Evolutionary conservation across 441 rosid genomes (phyloP).

Genomic region (Syzygium malaccense): DNA sequence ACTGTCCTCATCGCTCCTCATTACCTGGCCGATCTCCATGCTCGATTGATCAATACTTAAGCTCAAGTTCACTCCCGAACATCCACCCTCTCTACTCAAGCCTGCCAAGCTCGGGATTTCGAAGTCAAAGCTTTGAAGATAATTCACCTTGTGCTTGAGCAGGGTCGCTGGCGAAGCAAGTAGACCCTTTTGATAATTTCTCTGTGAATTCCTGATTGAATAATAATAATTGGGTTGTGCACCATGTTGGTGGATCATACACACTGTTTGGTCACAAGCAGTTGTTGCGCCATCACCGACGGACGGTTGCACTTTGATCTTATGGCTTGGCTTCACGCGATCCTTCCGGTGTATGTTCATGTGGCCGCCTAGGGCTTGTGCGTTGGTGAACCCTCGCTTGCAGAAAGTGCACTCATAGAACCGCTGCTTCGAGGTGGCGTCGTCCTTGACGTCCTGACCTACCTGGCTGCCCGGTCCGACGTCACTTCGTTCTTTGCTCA

Average conservation of each 20-base stretch:
- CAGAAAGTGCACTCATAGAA: slow-evolving; percentile 62
- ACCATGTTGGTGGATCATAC: neutral
- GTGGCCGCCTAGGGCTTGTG: slow-evolving; percentile 87
- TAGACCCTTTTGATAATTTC: slow-evolving; percentile 2
- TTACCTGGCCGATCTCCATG: slow-evolving; percentile 11
- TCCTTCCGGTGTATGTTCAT: slow-evolving; percentile 68
- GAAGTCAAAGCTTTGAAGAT: neutral
- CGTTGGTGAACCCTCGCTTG: slow-evolving; percentile 78
- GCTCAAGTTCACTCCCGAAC: slow-evolving; percentile 49
- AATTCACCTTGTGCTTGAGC: slow-evolving; percentile 1
- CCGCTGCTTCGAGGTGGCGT: slow-evolving; percentile 15
- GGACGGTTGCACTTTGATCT: neutral
- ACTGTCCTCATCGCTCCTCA: slow-evolving; percentile 17
- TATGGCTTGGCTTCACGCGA: slow-evolving; percentile 27
- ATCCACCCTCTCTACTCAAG: slow-evolving; percentile 17
- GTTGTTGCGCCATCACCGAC: neutral
- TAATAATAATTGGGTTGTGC: neutral
- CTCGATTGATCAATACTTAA: slow-evolving; percentile 31
- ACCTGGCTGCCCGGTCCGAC: neutral
- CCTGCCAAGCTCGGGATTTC: neutral
- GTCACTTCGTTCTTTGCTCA: slow-evolving; percentile 14
- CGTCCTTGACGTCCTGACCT: slow-evolving; percentile 16
- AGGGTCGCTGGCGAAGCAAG: slow-evolving; percentile 12
- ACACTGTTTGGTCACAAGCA: neutral
- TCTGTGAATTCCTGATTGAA: slow-evolving; percentile 15